A percentile compares a stretch with the other conserved stretches of the same genome.
phyloP scores from a whole-genome alignment of 768 basidiomycete species.

The Pluteus cervinus region DNA sequence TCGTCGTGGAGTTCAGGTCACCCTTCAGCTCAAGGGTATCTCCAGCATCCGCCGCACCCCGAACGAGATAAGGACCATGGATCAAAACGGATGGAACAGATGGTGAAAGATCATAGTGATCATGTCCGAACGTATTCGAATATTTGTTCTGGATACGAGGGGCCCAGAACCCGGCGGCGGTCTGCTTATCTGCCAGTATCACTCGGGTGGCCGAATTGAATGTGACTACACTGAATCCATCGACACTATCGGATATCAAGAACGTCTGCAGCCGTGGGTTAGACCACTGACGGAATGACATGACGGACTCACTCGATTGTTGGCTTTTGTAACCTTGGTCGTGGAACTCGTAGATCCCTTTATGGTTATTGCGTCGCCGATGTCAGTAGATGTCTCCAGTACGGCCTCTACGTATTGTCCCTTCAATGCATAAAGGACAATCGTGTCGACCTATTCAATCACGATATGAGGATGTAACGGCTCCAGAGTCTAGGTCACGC shows the following conservation, averaged over 20 bases:
- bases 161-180: slow-evolving; percentile 56
- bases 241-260: slow-evolving; percentile 36
- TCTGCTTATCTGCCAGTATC: slow-evolving; percentile 51
- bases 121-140: slow-evolving; percentile 12
- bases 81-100: slow-evolving; percentile 23
- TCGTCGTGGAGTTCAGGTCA: slow-evolving; percentile 47
- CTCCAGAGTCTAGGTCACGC: background rate
- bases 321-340: too few species aligned
- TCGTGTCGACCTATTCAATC: slow-evolving; percentile 19
- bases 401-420: slow-evolving; percentile 30
- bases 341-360: too few species aligned
- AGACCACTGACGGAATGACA: slow-evolving; percentile 17
- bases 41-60: slow-evolving; percentile 19
- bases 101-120: slow-evolving; percentile 22
- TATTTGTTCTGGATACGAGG: slow-evolving; percentile 47
- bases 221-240: slow-evolving; percentile 28
- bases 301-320: too few species aligned
- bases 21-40: slow-evolving; percentile 31
- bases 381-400: slow-evolving; percentile 7
- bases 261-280: too few species aligned
- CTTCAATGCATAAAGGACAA: slow-evolving; percentile 30
- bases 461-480: background rate
- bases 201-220: slow-evolving; percentile 40
- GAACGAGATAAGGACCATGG: slow-evolving; percentile 29
- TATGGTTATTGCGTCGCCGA: too few species aligned